Base-by-base conservation (phyloP, 192 early-diverging fungal species). In the Podila horticola region DNA sequence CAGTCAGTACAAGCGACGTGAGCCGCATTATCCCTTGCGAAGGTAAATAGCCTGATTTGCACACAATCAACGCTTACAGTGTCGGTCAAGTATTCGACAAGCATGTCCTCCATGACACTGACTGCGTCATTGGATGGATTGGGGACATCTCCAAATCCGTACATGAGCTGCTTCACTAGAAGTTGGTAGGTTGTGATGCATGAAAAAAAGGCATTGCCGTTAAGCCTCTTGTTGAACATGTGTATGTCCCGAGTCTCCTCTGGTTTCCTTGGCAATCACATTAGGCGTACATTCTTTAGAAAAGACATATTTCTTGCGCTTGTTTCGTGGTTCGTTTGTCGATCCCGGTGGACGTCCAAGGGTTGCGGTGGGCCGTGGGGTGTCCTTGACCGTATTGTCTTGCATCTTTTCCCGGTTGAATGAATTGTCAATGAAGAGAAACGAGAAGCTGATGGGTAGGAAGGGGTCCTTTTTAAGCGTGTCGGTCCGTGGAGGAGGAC, bases 91-190 rank as follows among this genome's bases (percentile, higher is more conserved):
- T 93, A 96, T 50, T 91, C 90, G 48, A 91, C 84, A 28, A 96
- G 86, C 72, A 95, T 83, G 66, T 95, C 94, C 62, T 96, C 95
- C 90, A 96, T 86, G 2, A 95, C 84, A 9, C 91, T 91, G n/a
- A 91, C 90, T 33, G 92, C 89, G 71, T 96, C 95, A 22, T 87
- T 83, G 1, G 90, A 83, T 24, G 95, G 94, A 58, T 94, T 87
- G 26, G 82, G 82, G 17, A 92, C 92, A 82, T 96, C 95, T 17
- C 95, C 95, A 83, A 94, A 94, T 34, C 95, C 95, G 81, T 93
- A 95, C 92, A 96, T 95, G 74, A 96, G 83, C 26, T 88, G 72
- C 58, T 89, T 91, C 31, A 92, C 91, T 92, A 59, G 22, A 65
- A 67, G 64, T 7, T 17, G 10, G 48, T 7, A n/a, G 10, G 48